A percentile compares a stretch with the other conserved stretches of the same genome.
These are phyloP conservation scores for Solanum dulcamara DNA, from an alignment of 257 asterid genomes.

Conservation along the genomic window DNA sequence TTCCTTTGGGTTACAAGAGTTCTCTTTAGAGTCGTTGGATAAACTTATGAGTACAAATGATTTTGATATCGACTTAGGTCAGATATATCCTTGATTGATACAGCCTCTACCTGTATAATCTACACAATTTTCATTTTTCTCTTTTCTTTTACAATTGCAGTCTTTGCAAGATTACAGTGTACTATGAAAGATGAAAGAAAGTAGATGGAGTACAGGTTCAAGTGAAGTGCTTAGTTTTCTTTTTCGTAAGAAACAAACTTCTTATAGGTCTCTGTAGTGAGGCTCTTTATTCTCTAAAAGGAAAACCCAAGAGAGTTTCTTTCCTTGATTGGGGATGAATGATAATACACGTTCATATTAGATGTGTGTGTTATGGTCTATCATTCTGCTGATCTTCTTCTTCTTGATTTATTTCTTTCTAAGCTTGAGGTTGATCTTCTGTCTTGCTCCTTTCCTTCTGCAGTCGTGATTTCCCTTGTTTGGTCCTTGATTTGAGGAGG, in stretches of 20 bases:
- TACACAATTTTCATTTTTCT: neutral
- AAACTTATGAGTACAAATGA: neutral
- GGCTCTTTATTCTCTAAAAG: neutral
- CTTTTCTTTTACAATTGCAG: neutral
- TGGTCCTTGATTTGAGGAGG: neutral
- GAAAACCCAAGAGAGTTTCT: neutral
- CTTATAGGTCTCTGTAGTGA: neutral
- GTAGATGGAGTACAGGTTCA: neutral
- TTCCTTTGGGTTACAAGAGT: neutral
- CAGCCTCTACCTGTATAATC: neutral
- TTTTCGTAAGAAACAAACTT: neutral
- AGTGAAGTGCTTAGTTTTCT: neutral
- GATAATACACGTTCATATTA: neutral
- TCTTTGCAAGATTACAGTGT: neutral
- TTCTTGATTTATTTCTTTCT: neutral
- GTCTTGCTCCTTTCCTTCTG: neutral
- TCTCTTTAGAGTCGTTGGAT: neutral
- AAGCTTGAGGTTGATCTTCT: neutral
- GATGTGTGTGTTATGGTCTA: neutral
- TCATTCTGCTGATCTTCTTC: neutral
- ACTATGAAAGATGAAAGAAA: neutral
- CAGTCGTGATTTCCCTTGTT: neutral
- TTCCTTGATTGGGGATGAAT: neutral
- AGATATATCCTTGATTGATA: neutral
- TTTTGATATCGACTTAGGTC: neutral